Conservation (phyloP, 805 yeast genomes). For the Scheffersomyces spartinae region DNA sequence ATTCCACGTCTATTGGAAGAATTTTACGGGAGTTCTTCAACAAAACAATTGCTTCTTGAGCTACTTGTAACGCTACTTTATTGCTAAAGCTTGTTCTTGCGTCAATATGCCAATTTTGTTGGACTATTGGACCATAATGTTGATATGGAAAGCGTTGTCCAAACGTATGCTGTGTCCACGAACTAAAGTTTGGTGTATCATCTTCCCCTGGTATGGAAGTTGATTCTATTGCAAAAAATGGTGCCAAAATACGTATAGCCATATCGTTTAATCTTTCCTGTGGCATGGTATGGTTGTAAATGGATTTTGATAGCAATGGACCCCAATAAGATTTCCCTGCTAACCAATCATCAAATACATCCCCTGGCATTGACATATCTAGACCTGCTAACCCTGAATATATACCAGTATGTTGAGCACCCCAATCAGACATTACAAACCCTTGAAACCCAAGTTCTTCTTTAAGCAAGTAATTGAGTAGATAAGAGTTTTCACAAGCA, state of each 20-base stretch:
- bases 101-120: constrained; percentile 43
- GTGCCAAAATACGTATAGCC: constrained; percentile 48
- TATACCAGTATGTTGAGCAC: constrained; percentile 51
- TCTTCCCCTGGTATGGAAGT: constrained; percentile 27
- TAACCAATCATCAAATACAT: constrained; percentile 39
- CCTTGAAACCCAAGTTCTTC: constrained; percentile 59
- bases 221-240: constrained; percentile 36
- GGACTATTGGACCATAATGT: constrained; percentile 40
- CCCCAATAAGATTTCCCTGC: constrained; percentile 49
- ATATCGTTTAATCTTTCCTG: constrained; percentile 46
- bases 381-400: constrained; percentile 45
- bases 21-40: constrained; percentile 40
- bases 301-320: constrained; percentile 40
- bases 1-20: constrained; percentile 37
- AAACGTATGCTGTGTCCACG: constrained; percentile 46
- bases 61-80: constrained; percentile 38
- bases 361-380: constrained; percentile 61
- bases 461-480: constrained; percentile 43
- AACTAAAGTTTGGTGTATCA: constrained; percentile 40
- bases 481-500: constrained; percentile 48
- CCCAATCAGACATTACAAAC: constrained; percentile 57
- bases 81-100: constrained; percentile 38
- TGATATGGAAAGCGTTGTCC: constrained; percentile 46
- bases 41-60: constrained; percentile 45
- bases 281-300: constrained; percentile 44